A percentile compares a stretch with the other conserved stretches of the same genome.
These are phyloP conservation scores for Arabidopsis lyrata DNA, from an alignment of 441 rosid species.

Conservation along the genomic window DNA sequence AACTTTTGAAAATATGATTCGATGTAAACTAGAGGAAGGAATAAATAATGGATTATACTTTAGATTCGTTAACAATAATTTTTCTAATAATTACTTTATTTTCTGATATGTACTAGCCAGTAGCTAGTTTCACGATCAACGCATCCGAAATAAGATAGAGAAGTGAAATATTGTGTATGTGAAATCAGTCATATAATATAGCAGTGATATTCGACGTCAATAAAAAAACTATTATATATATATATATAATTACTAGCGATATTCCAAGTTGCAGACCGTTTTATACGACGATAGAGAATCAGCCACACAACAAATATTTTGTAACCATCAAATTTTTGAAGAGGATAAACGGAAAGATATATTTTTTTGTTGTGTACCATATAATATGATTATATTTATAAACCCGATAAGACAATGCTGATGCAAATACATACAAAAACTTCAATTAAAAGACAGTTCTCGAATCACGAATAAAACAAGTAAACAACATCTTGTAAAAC, in stretches of 20 bases:
- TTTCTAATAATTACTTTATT: background rate
- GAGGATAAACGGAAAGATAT: background rate
- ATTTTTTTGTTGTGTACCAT: background rate
- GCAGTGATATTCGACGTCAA: background rate
- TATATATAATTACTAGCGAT: background rate
- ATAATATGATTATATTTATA: slow-evolving; percentile 3
- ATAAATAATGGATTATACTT: background rate
- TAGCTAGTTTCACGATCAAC: background rate
- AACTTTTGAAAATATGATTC: background rate
- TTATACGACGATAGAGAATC: slow-evolving; percentile 22
- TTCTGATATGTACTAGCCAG: background rate
- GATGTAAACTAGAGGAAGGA: background rate
- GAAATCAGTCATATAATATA: background rate
- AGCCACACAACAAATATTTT: slow-evolving; percentile 33
- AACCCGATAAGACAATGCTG: slow-evolving; percentile 31
- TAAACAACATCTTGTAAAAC: slow-evolving; percentile 27
- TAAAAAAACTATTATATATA: background rate
- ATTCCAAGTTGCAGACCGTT: slow-evolving; percentile 1
- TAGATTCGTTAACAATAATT: background rate
- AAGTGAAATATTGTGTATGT: background rate
- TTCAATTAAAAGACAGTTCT: slow-evolving; percentile 41
- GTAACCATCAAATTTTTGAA: slow-evolving; percentile 6
- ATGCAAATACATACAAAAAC: slow-evolving; percentile 47
- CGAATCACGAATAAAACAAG: slow-evolving; percentile 34
- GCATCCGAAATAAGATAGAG: background rate